Percentiles rank a stretch among this genome's conserved stretches.
Evolutionary conservation across 495 filamentous ascomycete species (phyloP).

Genomic region (Penicillium robsamsonii): DNA sequence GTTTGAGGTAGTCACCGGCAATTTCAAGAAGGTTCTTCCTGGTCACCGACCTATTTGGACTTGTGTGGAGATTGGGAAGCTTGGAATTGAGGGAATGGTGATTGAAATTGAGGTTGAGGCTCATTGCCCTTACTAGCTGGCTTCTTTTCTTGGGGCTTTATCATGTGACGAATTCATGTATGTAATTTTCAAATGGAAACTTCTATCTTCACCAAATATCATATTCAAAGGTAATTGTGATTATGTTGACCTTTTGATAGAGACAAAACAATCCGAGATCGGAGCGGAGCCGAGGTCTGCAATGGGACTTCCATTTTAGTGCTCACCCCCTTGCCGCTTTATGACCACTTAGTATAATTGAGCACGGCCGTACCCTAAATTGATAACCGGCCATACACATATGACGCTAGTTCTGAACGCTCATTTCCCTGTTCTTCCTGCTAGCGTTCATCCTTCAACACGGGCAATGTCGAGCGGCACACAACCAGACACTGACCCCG

Average conservation of each 20-base stretch:
- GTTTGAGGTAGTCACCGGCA: slow-evolving; percentile 17
- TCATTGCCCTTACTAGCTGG: slow-evolving; percentile 9
- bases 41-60: slow-evolving; percentile 18
- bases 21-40: slow-evolving; percentile 15
- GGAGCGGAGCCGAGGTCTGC: neutral
- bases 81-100: slow-evolving; percentile 19
- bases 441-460: too few species aligned
- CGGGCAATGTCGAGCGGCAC: too few species aligned
- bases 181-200: neutral
- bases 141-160: neutral
- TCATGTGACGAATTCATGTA: neutral
- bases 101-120: slow-evolving; percentile 19
- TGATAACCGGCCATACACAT: too few species aligned
- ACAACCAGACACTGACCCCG: too few species aligned
- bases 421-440: too few species aligned
- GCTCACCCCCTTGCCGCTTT: too few species aligned
- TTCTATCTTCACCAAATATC: neutral
- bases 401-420: too few species aligned
- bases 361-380: too few species aligned
- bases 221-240: neutral
- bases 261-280: neutral
- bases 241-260: neutral
- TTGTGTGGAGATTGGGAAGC: slow-evolving; percentile 17
- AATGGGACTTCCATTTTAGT: too few species aligned
- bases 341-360: too few species aligned